Evolutionary conservation across 352 stramenopile species (phyloP).

Genomic region (Phytophthora hybrid): DNA sequence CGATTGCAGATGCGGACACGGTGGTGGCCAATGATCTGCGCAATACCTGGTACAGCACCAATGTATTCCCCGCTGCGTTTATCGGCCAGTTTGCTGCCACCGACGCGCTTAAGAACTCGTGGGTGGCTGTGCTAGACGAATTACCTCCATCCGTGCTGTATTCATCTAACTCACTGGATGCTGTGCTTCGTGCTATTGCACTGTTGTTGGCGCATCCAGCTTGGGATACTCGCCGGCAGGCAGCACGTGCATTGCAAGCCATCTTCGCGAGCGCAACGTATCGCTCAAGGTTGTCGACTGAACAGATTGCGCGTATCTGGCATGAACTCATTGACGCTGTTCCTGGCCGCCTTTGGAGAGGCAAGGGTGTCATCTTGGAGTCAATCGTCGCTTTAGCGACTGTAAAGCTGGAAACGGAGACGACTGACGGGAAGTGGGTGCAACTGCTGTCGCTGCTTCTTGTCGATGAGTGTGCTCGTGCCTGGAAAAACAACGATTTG

Average conservation of each 20-base stretch:
- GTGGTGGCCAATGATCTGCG: slow-evolving; percentile 50
- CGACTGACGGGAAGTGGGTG: slow-evolving; percentile 28
- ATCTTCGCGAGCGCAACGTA: slow-evolving; percentile 64
- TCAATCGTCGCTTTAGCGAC: slow-evolving; percentile 63
- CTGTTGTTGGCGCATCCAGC: slow-evolving; percentile 69
- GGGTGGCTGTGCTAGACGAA: slow-evolving; percentile 70
- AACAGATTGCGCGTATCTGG: slow-evolving; percentile 65
- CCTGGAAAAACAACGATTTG: slow-evolving; percentile 69
- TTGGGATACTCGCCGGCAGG: slow-evolving; percentile 81
- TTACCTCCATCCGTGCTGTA: slow-evolving; percentile 74
- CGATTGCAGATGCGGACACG: slow-evolving; percentile 47
- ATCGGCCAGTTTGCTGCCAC: slow-evolving; percentile 75
- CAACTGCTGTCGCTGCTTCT: slow-evolving; percentile 50
- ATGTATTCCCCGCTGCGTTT: slow-evolving; percentile 80
- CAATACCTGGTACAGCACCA: slow-evolving; percentile 70
- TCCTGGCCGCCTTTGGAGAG: slow-evolving; percentile 76
- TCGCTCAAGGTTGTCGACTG: slow-evolving; percentile 46
- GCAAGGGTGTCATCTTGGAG: slow-evolving; percentile 81
- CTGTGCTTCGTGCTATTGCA: slow-evolving; percentile 51
- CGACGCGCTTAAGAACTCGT: slow-evolving; percentile 53
- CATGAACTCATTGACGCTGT: slow-evolving; percentile 56
- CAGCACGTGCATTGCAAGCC: slow-evolving; percentile 65
- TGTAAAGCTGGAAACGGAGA: slow-evolving; percentile 34
- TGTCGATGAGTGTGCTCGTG: slow-evolving; percentile 66
- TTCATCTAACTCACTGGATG: slow-evolving; percentile 53